Base-by-base conservation (phyloP, 2,329 filamentous ascomycete species). In the Cladosporium oxysporum region DNA sequence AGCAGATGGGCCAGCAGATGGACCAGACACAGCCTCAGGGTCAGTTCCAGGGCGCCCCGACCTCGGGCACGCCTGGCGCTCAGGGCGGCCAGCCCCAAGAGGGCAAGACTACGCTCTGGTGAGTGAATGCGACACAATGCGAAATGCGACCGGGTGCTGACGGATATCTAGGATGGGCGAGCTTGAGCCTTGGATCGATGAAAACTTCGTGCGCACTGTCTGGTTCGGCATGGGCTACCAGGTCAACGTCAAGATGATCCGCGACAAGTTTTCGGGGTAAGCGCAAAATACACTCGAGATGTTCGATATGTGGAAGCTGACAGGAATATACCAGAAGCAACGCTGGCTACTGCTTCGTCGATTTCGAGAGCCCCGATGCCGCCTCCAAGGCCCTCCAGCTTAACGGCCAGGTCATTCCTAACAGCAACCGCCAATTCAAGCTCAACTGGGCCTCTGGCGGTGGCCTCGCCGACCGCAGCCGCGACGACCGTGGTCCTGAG, bases 201-300 rank as follows among this genome's bases (percentile, higher is more conserved):
- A 99, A 83, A 96, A 94, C 81, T 99, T 98, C 79, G 91, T 99
- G 76, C 93, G 96, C 81, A 95, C 91, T 73, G 88, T 98, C 55
- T 98, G 92, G 86, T 96, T 92, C 76, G 89, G 93, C 74, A 91
- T 97, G 83, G 93, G 91, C 72, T 95, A 98, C 81, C 89, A 89
- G 70, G 95, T 99, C 74, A 97, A 97, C 74, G 95, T 99, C 74
- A 99, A 99, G 87, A 97, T 99, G 86, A 99, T 99, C 75, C 92
- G 95, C 71, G 95, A 99, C 83, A 97, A 97, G 82, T 97, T 97
- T 80, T 97, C 94, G 77, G 95, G 94, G 93, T 97, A 85, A 81
- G 85, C 76, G 31, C 44, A 35, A 29, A n/a, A 50, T 7, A 53
- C 29, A 62, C 29, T 26, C 14, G 33, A 49, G 31, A 66, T 62